phyloP scores from a whole-genome alignment of 306 rosid genomes.

The Ormosia emarginata region DNA sequence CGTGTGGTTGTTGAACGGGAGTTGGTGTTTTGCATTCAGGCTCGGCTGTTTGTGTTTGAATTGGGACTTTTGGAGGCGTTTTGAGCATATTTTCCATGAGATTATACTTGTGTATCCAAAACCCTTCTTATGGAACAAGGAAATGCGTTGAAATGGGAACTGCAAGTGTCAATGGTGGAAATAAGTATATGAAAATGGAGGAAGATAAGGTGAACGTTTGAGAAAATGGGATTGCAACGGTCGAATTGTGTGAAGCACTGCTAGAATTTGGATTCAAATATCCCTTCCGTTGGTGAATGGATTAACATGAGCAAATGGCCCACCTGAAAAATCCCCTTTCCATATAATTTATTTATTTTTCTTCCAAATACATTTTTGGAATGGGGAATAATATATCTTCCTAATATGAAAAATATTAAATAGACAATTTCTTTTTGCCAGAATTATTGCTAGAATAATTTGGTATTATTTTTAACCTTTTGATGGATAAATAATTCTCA shows the following conservation, averaged over 20 bases:
- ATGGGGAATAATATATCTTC: no score
- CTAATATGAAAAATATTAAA: no score
- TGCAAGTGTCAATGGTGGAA: background rate
- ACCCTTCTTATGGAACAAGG: background rate
- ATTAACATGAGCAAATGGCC: background rate
- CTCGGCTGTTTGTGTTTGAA: conserved; percentile 11
- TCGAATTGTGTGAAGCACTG: conserved; percentile 16
- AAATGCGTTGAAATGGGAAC: background rate
- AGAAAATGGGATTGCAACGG: conserved; percentile 34
- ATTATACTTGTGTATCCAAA: background rate
- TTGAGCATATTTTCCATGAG: conserved; percentile 45
- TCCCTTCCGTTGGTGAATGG: background rate
- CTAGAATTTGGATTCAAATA: background rate
- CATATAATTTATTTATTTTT: no score
- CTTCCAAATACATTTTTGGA: no score
- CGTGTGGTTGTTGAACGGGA: conserved; percentile 22
- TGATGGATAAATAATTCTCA: no score
- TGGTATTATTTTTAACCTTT: no score
- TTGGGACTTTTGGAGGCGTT: conserved; percentile 32
- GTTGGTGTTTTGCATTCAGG: conserved; percentile 46
- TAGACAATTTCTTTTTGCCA: no score
- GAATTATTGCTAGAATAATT: no score
- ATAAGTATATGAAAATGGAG: background rate
- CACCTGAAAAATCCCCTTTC: background rate
- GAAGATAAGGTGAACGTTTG: conserved; percentile 35